A percentile compares a stretch with the other conserved stretches of the same genome.
Evolutionary conservation across 2,329 filamentous ascomycete genomes (phyloP).

Genomic region (Aaosphaeria arxii): DNA sequence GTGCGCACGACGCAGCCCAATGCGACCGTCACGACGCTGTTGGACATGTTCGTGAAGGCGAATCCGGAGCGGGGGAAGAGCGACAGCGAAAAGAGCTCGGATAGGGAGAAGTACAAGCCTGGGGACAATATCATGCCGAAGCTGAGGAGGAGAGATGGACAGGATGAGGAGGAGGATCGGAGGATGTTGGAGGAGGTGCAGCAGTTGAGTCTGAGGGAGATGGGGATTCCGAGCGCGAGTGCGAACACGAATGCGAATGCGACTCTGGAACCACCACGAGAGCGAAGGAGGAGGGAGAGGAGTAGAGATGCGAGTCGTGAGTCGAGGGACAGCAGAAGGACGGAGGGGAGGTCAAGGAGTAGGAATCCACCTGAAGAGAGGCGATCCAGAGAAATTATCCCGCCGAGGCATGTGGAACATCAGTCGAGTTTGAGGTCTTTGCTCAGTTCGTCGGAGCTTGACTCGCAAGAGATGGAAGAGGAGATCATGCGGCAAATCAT

Average conservation of each 20-base stretch:
- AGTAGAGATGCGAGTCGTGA: conserved; percentile 38
- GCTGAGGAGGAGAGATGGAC: conserved; percentile 48
- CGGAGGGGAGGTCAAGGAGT: conserved; percentile 24
- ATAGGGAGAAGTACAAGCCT: conserved; percentile 71
- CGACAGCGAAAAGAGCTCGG: conserved; percentile 70
- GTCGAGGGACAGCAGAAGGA: conserved; percentile 15
- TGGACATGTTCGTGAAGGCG: conserved; percentile 82
- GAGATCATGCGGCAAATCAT: conserved; percentile 88
- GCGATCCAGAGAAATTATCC: conserved; percentile 19
- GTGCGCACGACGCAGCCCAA: conserved; percentile 88
- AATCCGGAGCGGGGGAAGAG: conserved; percentile 74
- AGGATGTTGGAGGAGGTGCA: conserved; percentile 69
- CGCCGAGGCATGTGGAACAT: conserved; percentile 69
- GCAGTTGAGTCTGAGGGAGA: conserved; percentile 69
- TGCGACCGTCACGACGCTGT: conserved; percentile 81
- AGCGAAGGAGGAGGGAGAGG: conserved; percentile 33
- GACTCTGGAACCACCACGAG: conserved; percentile 23
- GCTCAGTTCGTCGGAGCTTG: conserved; percentile 75
- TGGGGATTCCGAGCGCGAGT: conserved; percentile 46
- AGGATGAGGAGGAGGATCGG: conserved; percentile 64
- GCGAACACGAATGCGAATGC: conserved; percentile 36
- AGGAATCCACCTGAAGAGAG: conserved; percentile 15
- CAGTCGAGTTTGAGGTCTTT: conserved; percentile 85
- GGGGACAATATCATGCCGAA: conserved; percentile 78
- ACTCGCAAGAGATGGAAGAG: conserved; percentile 74